Percentiles rank a stretch among this genome's conserved stretches.
Evolutionary conservation across 257 asterid species (phyloP).

Genomic region (Linderniella brevidens): DNA sequence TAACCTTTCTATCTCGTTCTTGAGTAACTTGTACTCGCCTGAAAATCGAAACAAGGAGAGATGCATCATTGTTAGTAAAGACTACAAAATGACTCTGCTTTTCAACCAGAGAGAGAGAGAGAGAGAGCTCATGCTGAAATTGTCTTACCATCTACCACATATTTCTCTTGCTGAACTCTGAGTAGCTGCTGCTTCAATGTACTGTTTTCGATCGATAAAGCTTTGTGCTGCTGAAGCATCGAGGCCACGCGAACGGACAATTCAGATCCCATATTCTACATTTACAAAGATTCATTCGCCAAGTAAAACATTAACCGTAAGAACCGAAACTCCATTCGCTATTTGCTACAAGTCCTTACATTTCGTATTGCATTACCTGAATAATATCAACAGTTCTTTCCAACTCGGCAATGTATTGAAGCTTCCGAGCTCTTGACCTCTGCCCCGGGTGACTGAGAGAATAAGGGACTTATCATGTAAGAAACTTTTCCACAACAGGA

Average conservation of each 20-base stretch:
- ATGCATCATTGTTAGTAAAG: neutral
- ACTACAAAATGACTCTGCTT: neutral
- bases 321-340: conserved; percentile 19
- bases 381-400: conserved; percentile 48
- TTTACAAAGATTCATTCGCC: too few species aligned
- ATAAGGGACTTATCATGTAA: neutral
- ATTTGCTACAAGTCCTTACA: neutral
- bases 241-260: too few species aligned
- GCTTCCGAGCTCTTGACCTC: conserved; percentile 71
- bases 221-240: too few species aligned
- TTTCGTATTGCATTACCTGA: conserved; percentile 31
- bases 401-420: conserved; percentile 69
- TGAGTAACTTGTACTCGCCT: conserved; percentile 50
- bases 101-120: too few species aligned
- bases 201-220: too few species aligned
- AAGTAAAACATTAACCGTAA: conserved; percentile 13
- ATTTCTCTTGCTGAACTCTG: too few species aligned
- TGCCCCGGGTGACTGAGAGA: conserved; percentile 72
- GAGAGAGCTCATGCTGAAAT: too few species aligned
- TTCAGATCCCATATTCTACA: too few species aligned
- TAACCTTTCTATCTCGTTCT: conserved; percentile 37
- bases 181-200: too few species aligned
- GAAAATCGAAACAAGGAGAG: conserved; percentile 11
- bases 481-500: neutral
- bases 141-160: too few species aligned